phyloP scores from a whole-genome alignment of 345 rosid genomes.

The Eucalyptus erythrocorys region DNA sequence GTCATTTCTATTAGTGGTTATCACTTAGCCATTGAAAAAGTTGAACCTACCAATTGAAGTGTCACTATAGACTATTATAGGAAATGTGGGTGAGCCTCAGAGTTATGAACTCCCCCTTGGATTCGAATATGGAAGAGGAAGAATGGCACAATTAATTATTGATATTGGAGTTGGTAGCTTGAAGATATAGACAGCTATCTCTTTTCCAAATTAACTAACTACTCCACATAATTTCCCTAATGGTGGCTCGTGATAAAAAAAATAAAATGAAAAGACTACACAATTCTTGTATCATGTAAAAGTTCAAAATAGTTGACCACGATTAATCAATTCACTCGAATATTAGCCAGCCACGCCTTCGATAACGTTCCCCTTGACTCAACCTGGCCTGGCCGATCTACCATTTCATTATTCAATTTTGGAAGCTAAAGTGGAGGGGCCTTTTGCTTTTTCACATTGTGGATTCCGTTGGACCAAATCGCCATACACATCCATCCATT shows the following conservation, averaged over 20 bases:
- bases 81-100: background rate
- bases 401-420: background rate
- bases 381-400: background rate
- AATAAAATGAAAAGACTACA: background rate
- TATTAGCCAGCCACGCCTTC: background rate
- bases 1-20: background rate
- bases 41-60: background rate
- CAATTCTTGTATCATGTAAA: background rate
- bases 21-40: background rate
- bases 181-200: background rate
- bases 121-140: background rate
- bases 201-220: background rate
- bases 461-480: background rate
- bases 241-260: background rate
- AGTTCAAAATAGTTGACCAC: background rate
- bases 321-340: background rate
- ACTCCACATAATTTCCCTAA: background rate
- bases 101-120: background rate
- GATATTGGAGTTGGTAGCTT: background rate
- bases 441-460: background rate
- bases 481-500: background rate
- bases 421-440: background rate
- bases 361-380: background rate
- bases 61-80: background rate
- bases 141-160: background rate